Percentiles rank a stretch among this genome's conserved stretches.
These are phyloP conservation scores for Colletotrichum sp. DNA, from an alignment of 2,329 filamentous ascomycete genomes.

Conservation along the genomic window DNA sequence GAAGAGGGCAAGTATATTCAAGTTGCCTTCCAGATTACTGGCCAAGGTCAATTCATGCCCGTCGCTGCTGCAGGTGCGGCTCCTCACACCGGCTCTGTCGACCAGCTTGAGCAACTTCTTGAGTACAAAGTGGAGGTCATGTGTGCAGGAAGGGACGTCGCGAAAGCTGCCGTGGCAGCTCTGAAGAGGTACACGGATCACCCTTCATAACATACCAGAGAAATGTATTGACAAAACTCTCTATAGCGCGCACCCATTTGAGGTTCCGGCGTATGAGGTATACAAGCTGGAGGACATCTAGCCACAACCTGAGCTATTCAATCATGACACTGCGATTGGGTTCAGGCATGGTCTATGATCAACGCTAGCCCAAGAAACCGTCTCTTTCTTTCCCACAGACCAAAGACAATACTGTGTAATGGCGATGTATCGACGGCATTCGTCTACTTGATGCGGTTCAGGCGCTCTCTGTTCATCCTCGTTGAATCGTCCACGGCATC, in stretches of 20 bases:
- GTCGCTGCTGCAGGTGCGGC: conserved; percentile 41
- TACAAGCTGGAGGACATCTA: conserved; percentile 25
- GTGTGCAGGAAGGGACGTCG: conserved; percentile 45
- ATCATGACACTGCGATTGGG: too few species aligned
- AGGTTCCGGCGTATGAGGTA: conserved; percentile 30
- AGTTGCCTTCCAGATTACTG: conserved; percentile 33
- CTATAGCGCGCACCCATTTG: conserved; percentile 26
- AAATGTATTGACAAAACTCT: too few species aligned
- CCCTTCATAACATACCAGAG: too few species aligned
- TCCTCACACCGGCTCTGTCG: conserved; percentile 48
- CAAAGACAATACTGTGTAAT: too few species aligned
- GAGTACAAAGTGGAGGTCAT: conserved; percentile 52
- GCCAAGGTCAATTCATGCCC: conserved; percentile 51
- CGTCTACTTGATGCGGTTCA: conserved; percentile 62
- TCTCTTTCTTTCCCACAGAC: too few species aligned
- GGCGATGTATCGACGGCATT: too few species aligned
- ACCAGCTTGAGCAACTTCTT: conserved; percentile 47
- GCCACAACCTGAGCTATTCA: too few species aligned
- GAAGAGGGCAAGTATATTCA: conserved; percentile 29
- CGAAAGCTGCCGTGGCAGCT: conserved; percentile 46
- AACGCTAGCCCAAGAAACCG: too few species aligned
- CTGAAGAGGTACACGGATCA: conserved; percentile 45
- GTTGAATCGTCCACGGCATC: conserved; percentile 84
- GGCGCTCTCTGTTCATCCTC: conserved; percentile 74
- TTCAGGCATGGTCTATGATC: too few species aligned